Base-by-base conservation (phyloP, 257 asterid genomes). In the Solanum tarijense region DNA sequence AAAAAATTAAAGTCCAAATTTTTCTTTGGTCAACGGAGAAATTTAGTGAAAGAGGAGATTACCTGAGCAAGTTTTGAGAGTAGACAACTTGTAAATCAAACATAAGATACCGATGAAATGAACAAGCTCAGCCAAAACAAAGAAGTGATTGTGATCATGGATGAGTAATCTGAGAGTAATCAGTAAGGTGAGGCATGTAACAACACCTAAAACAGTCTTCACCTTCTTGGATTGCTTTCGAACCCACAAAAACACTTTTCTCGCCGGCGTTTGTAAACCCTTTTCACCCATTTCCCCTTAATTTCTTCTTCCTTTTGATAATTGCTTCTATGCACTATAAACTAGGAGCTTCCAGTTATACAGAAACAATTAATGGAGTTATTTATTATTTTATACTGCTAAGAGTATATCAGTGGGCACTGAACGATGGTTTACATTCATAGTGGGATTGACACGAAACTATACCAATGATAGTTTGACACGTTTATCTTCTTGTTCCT, bases 51-150 rank as follows among this genome's bases (percentile, higher is more conserved):
- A 20, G 38, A 35, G 29, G 83, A 38, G 25, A 12, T 14, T 89
- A 96, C 98, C 98, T 31, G 98, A 94, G 89, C 98, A 96, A 68
- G 96, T 93, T 89, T 93, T 96, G 58, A 88, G 93, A 2, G 94
- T 94, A 48, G 93, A 86, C 90, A 96, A 98, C 92, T 96, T 96
- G 90, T 93, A 94, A 88, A 96, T 96, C 89, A 94, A 74, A 86
- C 94, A 93, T 83, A 96, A 72, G 87, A 95, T 91, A 81, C 99
- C 99, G 20, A 90, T 25, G 86, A 94, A 92, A 83, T 96, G 99
- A 88, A 90, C 89, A 85, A 90, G 87, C 86, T 96, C 99, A 11
- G 97, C 88, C 83, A 92, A 93, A 27, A 96, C 86, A 65, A 93
- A 96, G 74, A 96, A 96, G 11, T 93, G 95, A 88, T 87, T 92